These are phyloP conservation scores for Elsinoe fawcettii DNA, from an alignment of 2,329 filamentous ascomycete genomes.

Conservation along the genomic window DNA sequence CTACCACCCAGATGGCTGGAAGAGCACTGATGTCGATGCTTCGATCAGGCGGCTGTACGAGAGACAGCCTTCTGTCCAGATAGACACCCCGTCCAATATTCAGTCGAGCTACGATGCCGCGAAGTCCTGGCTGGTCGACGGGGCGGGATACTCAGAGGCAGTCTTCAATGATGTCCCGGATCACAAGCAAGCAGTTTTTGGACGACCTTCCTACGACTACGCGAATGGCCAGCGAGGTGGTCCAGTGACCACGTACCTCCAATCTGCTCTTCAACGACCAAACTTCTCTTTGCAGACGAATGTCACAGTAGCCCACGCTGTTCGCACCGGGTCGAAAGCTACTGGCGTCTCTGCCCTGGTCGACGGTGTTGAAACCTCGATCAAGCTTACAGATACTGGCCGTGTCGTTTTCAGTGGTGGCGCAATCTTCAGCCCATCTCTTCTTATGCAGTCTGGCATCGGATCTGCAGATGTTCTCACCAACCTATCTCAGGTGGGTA, in stretches of 20 bases:
- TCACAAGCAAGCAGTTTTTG: constrained; percentile 43
- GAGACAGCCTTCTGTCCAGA: constrained; percentile 36
- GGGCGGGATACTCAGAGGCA: constrained; percentile 42
- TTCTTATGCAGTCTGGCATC: constrained; percentile 37
- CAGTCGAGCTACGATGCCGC: constrained; percentile 41
- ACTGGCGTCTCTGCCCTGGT: constrained; percentile 33
- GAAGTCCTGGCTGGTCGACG: constrained; percentile 44
- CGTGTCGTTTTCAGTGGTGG: constrained; percentile 33
- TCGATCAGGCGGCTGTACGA: constrained; percentile 40
- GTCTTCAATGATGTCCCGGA: constrained; percentile 41
- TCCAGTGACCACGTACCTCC: constrained; percentile 44
- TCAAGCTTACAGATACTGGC: constrained; percentile 27
- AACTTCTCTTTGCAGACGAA: constrained; percentile 42
- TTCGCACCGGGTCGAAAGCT: constrained; percentile 34
- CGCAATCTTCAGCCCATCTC: constrained; percentile 24
- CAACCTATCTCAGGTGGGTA: constrained; percentile 29
- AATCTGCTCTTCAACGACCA: constrained; percentile 34
- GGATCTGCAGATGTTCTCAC: constrained; percentile 20
- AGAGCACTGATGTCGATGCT: constrained; percentile 41
- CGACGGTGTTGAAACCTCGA: constrained; percentile 24
- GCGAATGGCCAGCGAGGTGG: constrained; percentile 44
- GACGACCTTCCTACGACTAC: constrained; percentile 43
- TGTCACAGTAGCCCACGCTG: constrained; percentile 39
- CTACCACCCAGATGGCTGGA: constrained; percentile 46
- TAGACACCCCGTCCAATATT: constrained; percentile 38